phyloP scores from a whole-genome alignment of 208 protist genomes.

The Polymyxa betae region DNA sequence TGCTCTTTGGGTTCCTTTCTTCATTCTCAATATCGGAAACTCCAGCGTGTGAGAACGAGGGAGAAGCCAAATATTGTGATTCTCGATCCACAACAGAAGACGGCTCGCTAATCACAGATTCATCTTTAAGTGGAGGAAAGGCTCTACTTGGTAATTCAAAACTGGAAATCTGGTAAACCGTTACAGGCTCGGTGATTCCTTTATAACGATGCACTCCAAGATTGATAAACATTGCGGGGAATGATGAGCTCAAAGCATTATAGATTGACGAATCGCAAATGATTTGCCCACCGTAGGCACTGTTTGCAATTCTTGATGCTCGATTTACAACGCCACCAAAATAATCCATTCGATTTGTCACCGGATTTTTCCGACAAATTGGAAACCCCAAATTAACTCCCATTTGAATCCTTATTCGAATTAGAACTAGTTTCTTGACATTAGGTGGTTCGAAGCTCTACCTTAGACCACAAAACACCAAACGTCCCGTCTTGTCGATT shows the following conservation, averaged over 20 bases:
- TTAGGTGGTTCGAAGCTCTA: not conserved
- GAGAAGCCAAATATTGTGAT: too few relatives aligned
- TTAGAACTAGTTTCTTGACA: not conserved
- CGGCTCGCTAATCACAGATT: not conserved
- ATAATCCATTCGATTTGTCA: conserved; percentile 61
- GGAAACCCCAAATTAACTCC: conserved; percentile 49
- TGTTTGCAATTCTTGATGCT: conserved; percentile 60
- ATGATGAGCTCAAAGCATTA: not conserved
- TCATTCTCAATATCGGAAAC: not conserved
- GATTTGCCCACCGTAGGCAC: conserved; percentile 63
- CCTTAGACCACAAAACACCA: conserved; percentile 34
- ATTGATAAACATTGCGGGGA: conserved; percentile 30
- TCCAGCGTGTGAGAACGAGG: not conserved
- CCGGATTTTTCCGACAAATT: conserved; percentile 16
- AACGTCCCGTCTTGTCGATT: not conserved
- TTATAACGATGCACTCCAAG: not conserved
- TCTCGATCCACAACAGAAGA: not conserved
- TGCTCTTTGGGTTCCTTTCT: not conserved
- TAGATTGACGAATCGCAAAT: not conserved
- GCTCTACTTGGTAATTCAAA: not conserved
- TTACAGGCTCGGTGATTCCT: conserved; percentile 18
- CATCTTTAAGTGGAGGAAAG: not conserved
- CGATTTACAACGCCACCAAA: conserved; percentile 63
- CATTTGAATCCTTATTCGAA: not conserved
- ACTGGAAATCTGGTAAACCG: conserved; percentile 1